Base-by-base conservation (phyloP, 495 filamentous ascomycete genomes). In the Xylaria flabelliformis region DNA sequence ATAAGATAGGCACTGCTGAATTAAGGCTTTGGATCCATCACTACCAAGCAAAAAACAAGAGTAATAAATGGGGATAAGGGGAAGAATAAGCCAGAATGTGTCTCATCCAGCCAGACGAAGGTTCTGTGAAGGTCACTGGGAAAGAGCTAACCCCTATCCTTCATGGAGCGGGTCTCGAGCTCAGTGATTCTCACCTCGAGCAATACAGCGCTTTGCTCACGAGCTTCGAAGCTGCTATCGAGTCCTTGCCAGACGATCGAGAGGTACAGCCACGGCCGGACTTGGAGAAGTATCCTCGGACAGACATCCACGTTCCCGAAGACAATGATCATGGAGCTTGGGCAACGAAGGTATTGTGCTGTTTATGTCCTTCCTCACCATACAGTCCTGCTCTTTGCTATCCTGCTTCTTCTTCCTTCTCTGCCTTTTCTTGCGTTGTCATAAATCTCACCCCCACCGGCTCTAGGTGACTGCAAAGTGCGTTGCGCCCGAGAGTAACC, bases 241-340 rank as follows among this genome's bases (percentile, higher is more conserved):
- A 73, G 13, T 66, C 72, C 13, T 58, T 79, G 29, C 74, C 74
- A 4, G 72, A 77, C 58, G 77, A 74, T 42, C 68, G 67, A 24
- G n/a, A 41, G 44, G 64, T 77, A 32, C 69, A 72, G 24, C 77
- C 77, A 34, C 55, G 56, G 36, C 77, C 79, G 0, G 76, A 80
- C 55, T 59, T 79, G 9, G 36, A 41, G 15, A 78, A 76, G 12
- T 75, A 76, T 32, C 77, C 77, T 1, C 74, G 79, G 32, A 75
- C 55, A 4, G 67, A 80, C 46, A 76, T 79, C 7, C 77, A 78
- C 21, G 72, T 78, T 2, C 79, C 77, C 17, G 73, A 75, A 34
- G 74, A 80, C 36, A 79, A 69, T 5, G 74, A 78, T 4, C 34
- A 64, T 13, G 77, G 77, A 13, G 79, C 61, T 17, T 80, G 79